phyloP scores from a whole-genome alignment of 495 filamentous ascomycete species.

The Pyrenopolyporus hunteri region DNA sequence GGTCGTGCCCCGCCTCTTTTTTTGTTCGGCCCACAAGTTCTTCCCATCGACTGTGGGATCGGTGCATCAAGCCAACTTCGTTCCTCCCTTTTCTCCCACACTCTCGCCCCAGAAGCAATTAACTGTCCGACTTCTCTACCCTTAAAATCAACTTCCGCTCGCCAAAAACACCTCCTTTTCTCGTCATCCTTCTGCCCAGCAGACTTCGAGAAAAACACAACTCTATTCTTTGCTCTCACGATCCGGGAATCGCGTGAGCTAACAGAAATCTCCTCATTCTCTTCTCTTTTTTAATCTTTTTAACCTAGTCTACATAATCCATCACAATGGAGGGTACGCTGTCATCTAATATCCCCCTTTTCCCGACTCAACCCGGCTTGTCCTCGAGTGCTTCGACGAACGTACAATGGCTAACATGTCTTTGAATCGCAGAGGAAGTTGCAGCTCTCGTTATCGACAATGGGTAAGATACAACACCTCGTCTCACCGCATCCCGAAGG shows the following conservation, averaged over 20 bases:
- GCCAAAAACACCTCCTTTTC: conserved; percentile 53
- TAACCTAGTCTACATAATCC: conserved; percentile 53
- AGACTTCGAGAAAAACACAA: conserved; percentile 37
- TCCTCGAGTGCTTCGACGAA: conserved; percentile 5
- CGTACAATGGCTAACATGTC: conserved; percentile 58
- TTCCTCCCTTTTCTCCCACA: conserved; percentile 42
- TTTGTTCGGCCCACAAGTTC: conserved; percentile 46
- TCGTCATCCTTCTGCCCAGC: conserved; percentile 46
- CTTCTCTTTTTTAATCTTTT: conserved; percentile 43
- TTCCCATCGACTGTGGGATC: conserved; percentile 38
- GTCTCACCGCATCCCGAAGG: conserved; percentile 45
- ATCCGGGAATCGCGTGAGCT: conserved; percentile 54
- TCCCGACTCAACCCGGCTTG: conserved; percentile 5
- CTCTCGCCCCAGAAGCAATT: conserved; percentile 37
- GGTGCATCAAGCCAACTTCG: conserved; percentile 40
- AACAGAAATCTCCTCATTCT: conserved; percentile 41
- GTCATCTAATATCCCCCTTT: conserved; percentile 9
- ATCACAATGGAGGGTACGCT: conserved; percentile 60
- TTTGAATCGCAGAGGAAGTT: conserved; percentile 85
- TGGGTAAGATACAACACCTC: conserved; percentile 78
- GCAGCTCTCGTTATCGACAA: conserved; percentile 99
- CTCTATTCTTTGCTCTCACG: conserved; percentile 49
- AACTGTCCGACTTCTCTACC: conserved; percentile 46
- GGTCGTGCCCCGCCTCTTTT: conserved; percentile 40
- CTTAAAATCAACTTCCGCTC: conserved; percentile 59